Conservation (phyloP, 2,329 filamentous ascomycete species). For the Ophiostoma sp. region DNA sequence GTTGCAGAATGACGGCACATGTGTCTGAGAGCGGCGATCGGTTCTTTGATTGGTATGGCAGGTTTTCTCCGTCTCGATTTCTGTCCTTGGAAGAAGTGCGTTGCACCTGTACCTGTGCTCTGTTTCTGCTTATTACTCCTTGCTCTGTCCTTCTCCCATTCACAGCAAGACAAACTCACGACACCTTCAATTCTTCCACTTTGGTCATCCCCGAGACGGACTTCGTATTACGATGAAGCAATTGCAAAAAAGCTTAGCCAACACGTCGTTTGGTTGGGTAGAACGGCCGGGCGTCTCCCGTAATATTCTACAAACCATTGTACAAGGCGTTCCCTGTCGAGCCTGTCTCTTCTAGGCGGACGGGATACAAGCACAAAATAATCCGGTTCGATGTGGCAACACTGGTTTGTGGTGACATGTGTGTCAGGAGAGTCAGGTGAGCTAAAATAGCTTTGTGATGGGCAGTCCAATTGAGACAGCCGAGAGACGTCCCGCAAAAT, state of each 20-base stretch:
- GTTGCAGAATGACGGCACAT: not conserved
- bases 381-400: not conserved
- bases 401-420: not conserved
- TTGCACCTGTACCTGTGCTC: not conserved
- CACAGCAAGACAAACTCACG: not conserved
- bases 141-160: not conserved
- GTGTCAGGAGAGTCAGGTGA: not conserved
- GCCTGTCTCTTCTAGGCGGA: not conserved
- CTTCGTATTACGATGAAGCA: not conserved
- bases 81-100: not conserved
- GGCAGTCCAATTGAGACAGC: not conserved
- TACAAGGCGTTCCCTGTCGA: not conserved
- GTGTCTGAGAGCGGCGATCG: constrained; percentile 13
- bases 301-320: not conserved
- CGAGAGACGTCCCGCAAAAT: not conserved
- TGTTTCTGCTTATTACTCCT: not conserved
- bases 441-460: not conserved
- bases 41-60: not conserved
- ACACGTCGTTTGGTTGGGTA: not conserved
- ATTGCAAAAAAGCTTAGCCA: not conserved
- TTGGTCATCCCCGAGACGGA: not conserved
- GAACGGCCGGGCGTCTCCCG: not conserved
- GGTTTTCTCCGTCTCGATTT: not conserved
- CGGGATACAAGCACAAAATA: not conserved
- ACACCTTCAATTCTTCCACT: not conserved